These are phyloP conservation scores for Alternaria burnsii DNA, from an alignment of 2,329 filamentous ascomycete genomes.

Conservation along the genomic window DNA sequence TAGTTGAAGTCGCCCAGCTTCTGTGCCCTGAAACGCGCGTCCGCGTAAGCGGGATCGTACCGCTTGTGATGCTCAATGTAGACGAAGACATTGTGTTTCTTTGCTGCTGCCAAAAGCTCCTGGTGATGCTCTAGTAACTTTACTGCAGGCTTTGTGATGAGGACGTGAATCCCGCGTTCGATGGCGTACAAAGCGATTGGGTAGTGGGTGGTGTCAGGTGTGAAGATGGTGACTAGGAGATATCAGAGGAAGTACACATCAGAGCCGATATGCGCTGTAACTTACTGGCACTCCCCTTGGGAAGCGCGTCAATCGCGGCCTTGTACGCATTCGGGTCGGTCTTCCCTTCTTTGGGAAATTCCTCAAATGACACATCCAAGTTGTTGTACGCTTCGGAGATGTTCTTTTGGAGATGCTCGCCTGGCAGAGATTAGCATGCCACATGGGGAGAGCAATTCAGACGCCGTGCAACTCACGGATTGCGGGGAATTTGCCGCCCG, in stretches of 20 bases:
- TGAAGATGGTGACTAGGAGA: conserved; percentile 87
- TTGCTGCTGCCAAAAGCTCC: conserved; percentile 74
- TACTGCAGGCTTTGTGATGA: conserved; percentile 93
- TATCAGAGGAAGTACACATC: neutral
- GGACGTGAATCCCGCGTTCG: conserved; percentile 84
- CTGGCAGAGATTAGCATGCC: conserved; percentile 55
- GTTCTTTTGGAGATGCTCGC: conserved; percentile 85
- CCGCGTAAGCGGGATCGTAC: conserved; percentile 90
- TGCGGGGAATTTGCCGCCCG: conserved; percentile 87
- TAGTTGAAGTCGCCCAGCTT: conserved; percentile 95
- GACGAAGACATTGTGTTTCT: conserved; percentile 82
- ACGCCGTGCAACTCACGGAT: conserved; percentile 70
- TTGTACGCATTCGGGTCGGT: conserved; percentile 87
- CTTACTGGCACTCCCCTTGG: conserved; percentile 76
- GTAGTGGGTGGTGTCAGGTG: conserved; percentile 90
- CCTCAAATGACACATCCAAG: conserved; percentile 85
- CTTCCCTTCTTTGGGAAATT: conserved; percentile 77
- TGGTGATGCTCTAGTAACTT: conserved; percentile 84
- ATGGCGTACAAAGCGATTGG: conserved; percentile 93
- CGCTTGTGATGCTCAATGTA: conserved; percentile 98
- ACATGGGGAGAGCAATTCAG: neutral
- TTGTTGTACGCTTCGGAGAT: conserved; percentile 88
- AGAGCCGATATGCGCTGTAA: neutral
- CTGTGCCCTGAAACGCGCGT: conserved; percentile 79
- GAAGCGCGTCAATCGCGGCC: conserved; percentile 82